These are phyloP conservation scores for Talaromyces sp. DNA, from an alignment of 2,329 filamentous ascomycete species.

Conservation along the genomic window DNA sequence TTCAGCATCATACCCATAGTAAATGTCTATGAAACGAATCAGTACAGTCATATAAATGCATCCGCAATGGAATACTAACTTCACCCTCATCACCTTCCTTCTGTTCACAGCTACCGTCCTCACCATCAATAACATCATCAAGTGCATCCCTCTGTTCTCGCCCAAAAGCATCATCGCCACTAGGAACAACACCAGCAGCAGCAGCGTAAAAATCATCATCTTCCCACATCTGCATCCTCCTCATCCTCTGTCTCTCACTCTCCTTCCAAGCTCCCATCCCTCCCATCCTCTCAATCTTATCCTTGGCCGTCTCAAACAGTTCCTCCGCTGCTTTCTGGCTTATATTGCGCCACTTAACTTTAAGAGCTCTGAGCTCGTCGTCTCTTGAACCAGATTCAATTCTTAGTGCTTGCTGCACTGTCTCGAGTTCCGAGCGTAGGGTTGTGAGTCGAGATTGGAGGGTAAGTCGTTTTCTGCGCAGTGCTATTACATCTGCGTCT, in stretches of 20 bases:
- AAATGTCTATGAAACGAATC: slow-evolving; percentile 48
- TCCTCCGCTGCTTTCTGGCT: slow-evolving; percentile 63
- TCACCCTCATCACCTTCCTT: slow-evolving; percentile 27
- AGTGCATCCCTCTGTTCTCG: background rate
- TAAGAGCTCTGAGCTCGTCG: slow-evolving; percentile 52
- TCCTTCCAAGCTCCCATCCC: slow-evolving; percentile 55
- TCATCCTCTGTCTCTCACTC: slow-evolving; percentile 42
- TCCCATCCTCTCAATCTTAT: slow-evolving; percentile 59
- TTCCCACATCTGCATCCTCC: slow-evolving; percentile 34
- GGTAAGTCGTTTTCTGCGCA: slow-evolving; percentile 33
- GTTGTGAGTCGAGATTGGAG: slow-evolving; percentile 30
- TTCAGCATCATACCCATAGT: slow-evolving; percentile 67
- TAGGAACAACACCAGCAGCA: background rate
- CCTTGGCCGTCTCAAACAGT: slow-evolving; percentile 56
- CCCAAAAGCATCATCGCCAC: slow-evolving; percentile 25
- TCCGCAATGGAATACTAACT: slow-evolving; percentile 11
- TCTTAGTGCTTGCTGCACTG: slow-evolving; percentile 48
- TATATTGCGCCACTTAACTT: slow-evolving; percentile 57
- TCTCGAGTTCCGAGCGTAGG: slow-evolving; percentile 44
- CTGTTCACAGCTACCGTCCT: slow-evolving; percentile 13
- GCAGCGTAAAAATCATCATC: slow-evolving; percentile 21
- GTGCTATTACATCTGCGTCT: slow-evolving; percentile 25
- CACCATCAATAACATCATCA: slow-evolving; percentile 33
- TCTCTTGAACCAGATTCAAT: slow-evolving; percentile 47
- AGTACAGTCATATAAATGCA: slow-evolving; percentile 6